Percentiles rank a stretch among this genome's conserved stretches.
phyloP scores from a whole-genome alignment of 306 rosid species.

The Sechiopsis laciniata region DNA sequence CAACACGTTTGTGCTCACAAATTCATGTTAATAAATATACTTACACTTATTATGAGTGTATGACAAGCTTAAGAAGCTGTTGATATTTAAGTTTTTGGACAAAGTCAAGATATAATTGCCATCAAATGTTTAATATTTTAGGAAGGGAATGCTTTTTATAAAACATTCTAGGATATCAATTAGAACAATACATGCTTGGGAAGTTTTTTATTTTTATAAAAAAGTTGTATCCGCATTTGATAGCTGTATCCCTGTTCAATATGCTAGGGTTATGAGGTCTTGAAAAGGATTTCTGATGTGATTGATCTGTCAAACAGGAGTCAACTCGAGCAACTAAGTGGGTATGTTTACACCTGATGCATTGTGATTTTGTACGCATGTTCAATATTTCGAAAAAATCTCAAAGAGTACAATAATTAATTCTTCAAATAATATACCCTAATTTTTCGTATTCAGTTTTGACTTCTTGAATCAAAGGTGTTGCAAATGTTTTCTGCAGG shows the following conservation, averaged over 20 bases:
- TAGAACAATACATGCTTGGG: no score
- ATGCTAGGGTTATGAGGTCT: constrained; percentile 49
- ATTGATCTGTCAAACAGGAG: constrained; percentile 47
- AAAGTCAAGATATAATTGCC: neutral
- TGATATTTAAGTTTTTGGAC: neutral
- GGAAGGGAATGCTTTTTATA: neutral
- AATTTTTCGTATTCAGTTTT: neutral
- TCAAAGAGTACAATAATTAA: neutral
- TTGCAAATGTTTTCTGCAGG: constrained; percentile 47
- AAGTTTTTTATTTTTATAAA: neutral
- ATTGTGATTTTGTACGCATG: neutral
- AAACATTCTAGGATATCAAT: neutral
- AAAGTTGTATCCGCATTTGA: constrained; percentile 1
- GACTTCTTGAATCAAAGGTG: constrained; percentile 19
- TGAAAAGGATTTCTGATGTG: constrained; percentile 71
- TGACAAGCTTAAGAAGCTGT: neutral
- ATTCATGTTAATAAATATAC: neutral
- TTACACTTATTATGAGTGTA: neutral
- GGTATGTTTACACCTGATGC: constrained; percentile 34
- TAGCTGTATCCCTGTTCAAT: constrained; percentile 25
- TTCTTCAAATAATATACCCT: neutral
- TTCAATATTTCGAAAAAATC: constrained; percentile 9
- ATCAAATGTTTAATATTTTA: neutral
- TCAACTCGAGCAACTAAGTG: constrained; percentile 69
- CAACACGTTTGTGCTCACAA: neutral